Percentiles rank a stretch among this genome's conserved stretches.
Evolutionary conservation across 768 basidiomycete genomes (phyloP).

Genomic region (Kwoniella mangroviensis): DNA sequence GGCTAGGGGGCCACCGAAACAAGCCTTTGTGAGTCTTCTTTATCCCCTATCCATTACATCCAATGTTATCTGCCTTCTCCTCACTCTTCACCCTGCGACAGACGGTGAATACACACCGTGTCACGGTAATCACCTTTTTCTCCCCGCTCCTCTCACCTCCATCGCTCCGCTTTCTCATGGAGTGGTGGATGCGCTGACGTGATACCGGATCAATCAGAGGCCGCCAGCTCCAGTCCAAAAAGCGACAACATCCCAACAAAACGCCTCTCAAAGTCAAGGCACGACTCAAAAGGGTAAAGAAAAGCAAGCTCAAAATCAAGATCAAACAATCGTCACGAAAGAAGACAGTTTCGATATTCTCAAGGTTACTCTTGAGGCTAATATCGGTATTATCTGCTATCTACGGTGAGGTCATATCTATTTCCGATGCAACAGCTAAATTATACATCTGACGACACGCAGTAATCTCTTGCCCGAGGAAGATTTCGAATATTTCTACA

Average conservation of each 20-base stretch:
- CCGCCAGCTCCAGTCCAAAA: conserved; percentile 3
- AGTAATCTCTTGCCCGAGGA: conserved; percentile 18
- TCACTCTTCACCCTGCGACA: too few relatives aligned
- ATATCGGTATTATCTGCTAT: conserved; percentile 22
- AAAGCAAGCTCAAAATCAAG: conserved; percentile 2
- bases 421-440: neutral
- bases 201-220: neutral
- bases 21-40: conserved; percentile 9
- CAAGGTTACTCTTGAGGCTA: conserved; percentile 7
- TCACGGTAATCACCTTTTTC: too few relatives aligned
- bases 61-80: neutral
- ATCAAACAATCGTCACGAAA: conserved; percentile 3
- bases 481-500: neutral
- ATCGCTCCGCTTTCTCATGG: too few relatives aligned
- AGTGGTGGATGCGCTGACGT: neutral
- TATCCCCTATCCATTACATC: neutral
- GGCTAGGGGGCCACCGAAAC: neutral
- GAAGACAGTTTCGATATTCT: conserved; percentile 14
- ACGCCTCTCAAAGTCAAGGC: conserved; percentile 1
- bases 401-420: conserved; percentile 18
- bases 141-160: neutral
- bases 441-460: neutral
- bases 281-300: neutral
- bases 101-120: too few relatives aligned
- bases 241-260: neutral